phyloP scores from a whole-genome alignment of 2,329 filamentous ascomycete genomes.

The Albophoma yamanashiensis region DNA sequence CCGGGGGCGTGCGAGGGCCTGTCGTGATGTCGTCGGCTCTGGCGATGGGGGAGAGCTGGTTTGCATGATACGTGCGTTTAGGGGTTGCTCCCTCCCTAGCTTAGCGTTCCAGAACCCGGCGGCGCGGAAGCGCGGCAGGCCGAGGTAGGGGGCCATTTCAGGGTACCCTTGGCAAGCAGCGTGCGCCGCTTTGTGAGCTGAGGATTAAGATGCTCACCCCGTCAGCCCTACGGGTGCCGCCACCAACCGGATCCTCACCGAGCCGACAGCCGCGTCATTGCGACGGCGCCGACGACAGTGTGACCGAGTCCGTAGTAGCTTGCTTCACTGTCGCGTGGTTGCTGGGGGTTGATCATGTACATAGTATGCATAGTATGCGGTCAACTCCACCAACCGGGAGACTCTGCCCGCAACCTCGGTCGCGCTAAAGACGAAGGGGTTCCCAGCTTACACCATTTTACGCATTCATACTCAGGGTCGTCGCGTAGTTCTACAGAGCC shows the following conservation, averaged over 20 bases:
- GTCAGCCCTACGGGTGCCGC: background rate
- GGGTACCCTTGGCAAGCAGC: background rate
- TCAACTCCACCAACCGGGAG: background rate
- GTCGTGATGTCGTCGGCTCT: background rate
- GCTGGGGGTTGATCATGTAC: no score
- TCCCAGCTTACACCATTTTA: no score
- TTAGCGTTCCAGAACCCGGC: background rate
- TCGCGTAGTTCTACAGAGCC: background rate
- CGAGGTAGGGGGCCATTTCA: background rate
- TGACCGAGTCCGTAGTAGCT: background rate
- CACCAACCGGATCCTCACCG: background rate
- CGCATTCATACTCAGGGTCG: background rate
- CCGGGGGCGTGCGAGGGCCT: background rate
- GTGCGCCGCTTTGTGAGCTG: no score
- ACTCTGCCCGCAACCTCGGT: background rate
- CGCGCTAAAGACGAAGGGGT: background rate
- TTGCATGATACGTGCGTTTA: no score
- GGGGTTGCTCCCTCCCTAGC: no score
- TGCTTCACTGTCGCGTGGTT: background rate
- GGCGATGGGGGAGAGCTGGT: background rate
- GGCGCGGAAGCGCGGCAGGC: background rate
- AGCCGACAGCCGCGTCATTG: background rate
- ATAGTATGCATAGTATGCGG: no score
- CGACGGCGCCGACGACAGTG: background rate
- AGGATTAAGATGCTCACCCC: no score